phyloP scores from a whole-genome alignment of 176 grass and related monocot species.

The Ananas comosus region DNA sequence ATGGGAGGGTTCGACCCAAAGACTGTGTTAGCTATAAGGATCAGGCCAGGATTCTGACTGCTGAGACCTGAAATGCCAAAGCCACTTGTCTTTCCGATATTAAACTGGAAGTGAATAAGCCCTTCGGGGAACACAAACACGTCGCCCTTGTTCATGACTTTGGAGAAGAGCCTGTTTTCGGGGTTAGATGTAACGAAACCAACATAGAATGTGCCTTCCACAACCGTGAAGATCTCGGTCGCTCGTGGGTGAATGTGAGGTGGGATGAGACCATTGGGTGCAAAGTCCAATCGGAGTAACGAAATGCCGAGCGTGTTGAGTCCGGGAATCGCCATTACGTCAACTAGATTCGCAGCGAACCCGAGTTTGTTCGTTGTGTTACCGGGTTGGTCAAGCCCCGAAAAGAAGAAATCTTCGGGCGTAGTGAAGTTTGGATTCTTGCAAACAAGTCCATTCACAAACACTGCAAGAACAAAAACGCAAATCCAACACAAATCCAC shows the following conservation, averaged over 20 bases:
- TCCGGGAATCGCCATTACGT: constrained; percentile 29
- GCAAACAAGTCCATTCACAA: constrained; percentile 80
- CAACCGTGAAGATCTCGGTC: constrained; percentile 45
- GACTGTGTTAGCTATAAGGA: constrained; percentile 16
- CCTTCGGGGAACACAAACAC: constrained; percentile 32
- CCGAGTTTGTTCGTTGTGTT: constrained; percentile 45
- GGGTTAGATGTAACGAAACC: constrained; percentile 45
- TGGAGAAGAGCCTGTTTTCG: constrained; percentile 44
- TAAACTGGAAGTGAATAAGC: constrained; percentile 40
- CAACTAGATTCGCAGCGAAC: constrained; percentile 15
- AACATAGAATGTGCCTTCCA: constrained; percentile 40
- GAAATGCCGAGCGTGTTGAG: constrained; percentile 76
- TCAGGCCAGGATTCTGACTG: constrained; percentile 33
- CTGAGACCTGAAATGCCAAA: constrained; percentile 26
- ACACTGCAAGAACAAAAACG: constrained; percentile 28
- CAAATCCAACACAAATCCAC: too few species aligned
- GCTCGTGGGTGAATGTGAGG: constrained; percentile 57
- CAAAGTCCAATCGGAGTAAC: constrained; percentile 47
- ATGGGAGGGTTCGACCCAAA: constrained; percentile 21
- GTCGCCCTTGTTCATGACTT: constrained; percentile 33
- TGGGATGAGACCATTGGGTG: constrained; percentile 46
- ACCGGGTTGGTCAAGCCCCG: constrained; percentile 22
- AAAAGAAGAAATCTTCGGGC: constrained; percentile 47
- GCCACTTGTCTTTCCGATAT: background rate
- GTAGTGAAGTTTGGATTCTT: constrained; percentile 45